Evolutionary conservation across 148 eudicot species (phyloP), one percentile per base, ranked within the genome.

Genomic region (Tetragonia tetragonoides): DNA sequence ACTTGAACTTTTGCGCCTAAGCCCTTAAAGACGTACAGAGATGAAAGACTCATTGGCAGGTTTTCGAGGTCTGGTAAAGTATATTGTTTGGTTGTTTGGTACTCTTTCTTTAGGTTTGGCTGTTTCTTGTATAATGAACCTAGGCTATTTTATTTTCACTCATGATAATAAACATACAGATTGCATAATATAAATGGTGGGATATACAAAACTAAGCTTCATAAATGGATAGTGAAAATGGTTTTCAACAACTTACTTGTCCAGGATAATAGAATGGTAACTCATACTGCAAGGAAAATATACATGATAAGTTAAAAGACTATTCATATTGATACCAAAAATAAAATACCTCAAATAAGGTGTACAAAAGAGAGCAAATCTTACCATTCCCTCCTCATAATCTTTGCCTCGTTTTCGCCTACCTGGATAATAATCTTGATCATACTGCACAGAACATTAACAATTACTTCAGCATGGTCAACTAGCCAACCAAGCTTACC

Each of bases 231-330:
- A 51, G 47, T 20, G 21, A 59, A 12, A 17, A 69, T 66, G 34
- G 63, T 49, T 9, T 37, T 40, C 40, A 79, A 64, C 18, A 78
- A 83, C 92, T 90, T 91, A 93, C 99, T 86, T 96, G 98, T 76
- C 98, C 99, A 10, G 99, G 99, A 81, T 96, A 96, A 77, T 93
- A 96, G 81, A 93, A 96, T 70, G 99, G 99, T 73, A 96, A 92
- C 79, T 96, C 99, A 83, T 91, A 96, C 99, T 96, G 92, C 97
- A 90, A 72, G 57, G 76, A 70, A 18, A 44, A 73, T 82, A 76
- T 15, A 74, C 4, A 77, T 28, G 68, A 46, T 78, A 49, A 86
- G 82, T 73, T 49, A 67, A 64, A 11, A 42, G 62, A 44, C 70
- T 76, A 68, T 34, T 56, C 68, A 70, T 34, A 51, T 67, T n/a